Base-by-base conservation (phyloP, 768 basidiomycete genomes). In the Lepiota venenata region DNA sequence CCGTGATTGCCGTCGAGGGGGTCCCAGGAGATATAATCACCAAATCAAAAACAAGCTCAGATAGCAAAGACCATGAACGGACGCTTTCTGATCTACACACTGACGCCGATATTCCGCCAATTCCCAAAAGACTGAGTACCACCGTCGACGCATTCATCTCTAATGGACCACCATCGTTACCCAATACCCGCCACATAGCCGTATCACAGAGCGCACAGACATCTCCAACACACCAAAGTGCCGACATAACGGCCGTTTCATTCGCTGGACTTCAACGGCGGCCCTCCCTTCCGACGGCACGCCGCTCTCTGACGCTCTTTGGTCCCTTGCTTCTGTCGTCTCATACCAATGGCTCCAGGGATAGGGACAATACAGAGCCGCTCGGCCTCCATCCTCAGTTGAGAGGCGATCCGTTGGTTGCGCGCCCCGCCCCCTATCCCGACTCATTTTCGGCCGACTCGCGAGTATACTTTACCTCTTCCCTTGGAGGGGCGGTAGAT, bases 401-500 rank as follows among this genome's bases (percentile, higher is more conserved):
- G 11, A 32, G 21, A 46, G 44, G 35, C 21, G 42, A 32, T 16
- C 9, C 40, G 20, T n/a, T n/a, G 8, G 36, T 48, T 27, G 25
- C 7, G 16, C 46, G 11, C 18, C 8, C 40, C 18, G 25, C 15
- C 20, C 18, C 50, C 11, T 25, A 50, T 36, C 49, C 35, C 52
- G 50, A 47, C 29, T 36, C 38, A 32, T 44, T 37, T 9, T 55
- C 51, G 20, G 50, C 50, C 37, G 48, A 49, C 14, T 56, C 57
- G 15, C 50, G 56, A 7, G 60, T 62, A 36, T 54, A 60, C 41
- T 68, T 66, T 56, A 61, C 60, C 56, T 58, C 61, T 25, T 54
- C 61, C 32, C 65, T 70, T 35, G 58, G 60, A n/a, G 48, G 38
- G 6, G 14, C 52, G 16, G 61, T 74, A 11, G 68, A 75, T 54